Evolutionary conservation across 495 filamentous ascomycete species (phyloP).

Genomic region (Cryomyces minteri): DNA sequence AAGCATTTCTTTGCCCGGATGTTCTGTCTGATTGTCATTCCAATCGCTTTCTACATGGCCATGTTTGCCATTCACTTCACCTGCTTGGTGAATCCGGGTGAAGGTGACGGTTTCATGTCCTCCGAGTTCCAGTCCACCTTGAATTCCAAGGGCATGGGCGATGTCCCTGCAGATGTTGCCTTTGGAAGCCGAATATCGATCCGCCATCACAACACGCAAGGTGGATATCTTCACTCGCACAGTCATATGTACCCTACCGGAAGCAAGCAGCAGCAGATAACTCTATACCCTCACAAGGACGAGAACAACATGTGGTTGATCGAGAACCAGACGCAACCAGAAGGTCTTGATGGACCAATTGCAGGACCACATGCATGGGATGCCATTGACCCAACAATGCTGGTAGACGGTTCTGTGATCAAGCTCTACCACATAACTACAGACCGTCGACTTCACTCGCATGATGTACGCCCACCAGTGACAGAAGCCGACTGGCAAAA

Average conservation of each 20-base stretch:
- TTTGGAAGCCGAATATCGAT: slow-evolving; percentile 73
- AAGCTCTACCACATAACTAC: slow-evolving; percentile 70
- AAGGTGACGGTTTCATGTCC: slow-evolving; percentile 98
- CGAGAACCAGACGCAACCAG: slow-evolving; percentile 89
- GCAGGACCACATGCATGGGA: slow-evolving; percentile 75
- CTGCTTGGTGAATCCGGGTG: slow-evolving; percentile 82
- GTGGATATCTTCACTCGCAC: slow-evolving; percentile 94
- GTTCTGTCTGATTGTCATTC: slow-evolving; percentile 87
- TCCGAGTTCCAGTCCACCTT: slow-evolving; percentile 96
- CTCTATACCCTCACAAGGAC: slow-evolving; percentile 96
- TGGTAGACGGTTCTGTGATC: slow-evolving; percentile 65
- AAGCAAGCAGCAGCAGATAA: slow-evolving; percentile 97
- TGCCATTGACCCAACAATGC: slow-evolving; percentile 41
- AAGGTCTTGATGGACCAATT: slow-evolving; percentile 61
- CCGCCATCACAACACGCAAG: slow-evolving; percentile 90
- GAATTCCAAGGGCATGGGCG: slow-evolving; percentile 89
- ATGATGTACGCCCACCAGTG: slow-evolving; percentile 92
- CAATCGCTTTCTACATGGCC: slow-evolving; percentile 73
- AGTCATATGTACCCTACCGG: slow-evolving; percentile 92
- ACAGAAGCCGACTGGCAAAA: slow-evolving; percentile 98
- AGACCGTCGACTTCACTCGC: slow-evolving; percentile 80
- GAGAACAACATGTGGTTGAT: slow-evolving; percentile 90
- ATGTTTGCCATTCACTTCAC: slow-evolving; percentile 95
- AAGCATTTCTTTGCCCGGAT: slow-evolving; percentile 87
- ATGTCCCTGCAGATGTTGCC: slow-evolving; percentile 80